These are phyloP conservation scores for Aspergillus cristatus DNA, from an alignment of 495 filamentous ascomycete species.

Conservation along the genomic window DNA sequence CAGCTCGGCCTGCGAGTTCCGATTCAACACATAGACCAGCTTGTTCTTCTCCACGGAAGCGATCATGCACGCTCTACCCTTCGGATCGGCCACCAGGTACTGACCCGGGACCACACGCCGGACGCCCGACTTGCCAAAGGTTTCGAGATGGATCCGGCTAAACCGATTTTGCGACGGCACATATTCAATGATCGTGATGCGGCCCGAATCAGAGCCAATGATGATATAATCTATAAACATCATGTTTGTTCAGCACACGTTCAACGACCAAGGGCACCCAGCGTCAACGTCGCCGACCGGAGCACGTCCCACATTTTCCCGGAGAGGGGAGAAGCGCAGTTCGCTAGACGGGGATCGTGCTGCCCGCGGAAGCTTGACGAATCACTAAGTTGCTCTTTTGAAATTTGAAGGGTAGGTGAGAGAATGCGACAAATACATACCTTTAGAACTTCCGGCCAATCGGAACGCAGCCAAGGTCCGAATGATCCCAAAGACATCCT, in stretches of 20 bases:
- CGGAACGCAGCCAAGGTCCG: constrained; percentile 79
- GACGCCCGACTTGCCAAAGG: constrained; percentile 95
- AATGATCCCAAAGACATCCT: constrained; percentile 95
- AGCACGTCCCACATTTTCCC: constrained; percentile 30
- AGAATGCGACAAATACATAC: constrained; percentile 50
- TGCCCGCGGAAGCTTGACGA: constrained; percentile 60
- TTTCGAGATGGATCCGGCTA: constrained; percentile 84
- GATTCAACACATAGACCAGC: constrained; percentile 96
- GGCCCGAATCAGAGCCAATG: constrained; percentile 88
- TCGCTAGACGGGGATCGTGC: constrained; percentile 34
- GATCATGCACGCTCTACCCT: constrained; percentile 88
- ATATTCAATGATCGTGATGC: constrained; percentile 91
- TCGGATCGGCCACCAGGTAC: constrained; percentile 88
- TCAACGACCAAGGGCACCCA: constrained; percentile 20
- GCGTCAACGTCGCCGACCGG: constrained; percentile 33
- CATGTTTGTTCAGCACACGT: constrained; percentile 48
- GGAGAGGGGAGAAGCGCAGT: constrained; percentile 10
- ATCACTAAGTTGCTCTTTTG: constrained; percentile 84
- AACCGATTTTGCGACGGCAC: constrained; percentile 79
- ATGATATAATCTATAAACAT: constrained; percentile 81
- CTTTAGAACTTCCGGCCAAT: constrained; percentile 88
- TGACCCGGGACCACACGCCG: constrained; percentile 91
- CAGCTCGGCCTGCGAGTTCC: constrained; percentile 86
- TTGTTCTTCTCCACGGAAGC: constrained; percentile 98
- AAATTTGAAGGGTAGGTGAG: constrained; percentile 36